A percentile compares a stretch with the other conserved stretches of the same genome.
Conservation (phyloP, 75 land plant genomes). For the Picea glauca region DNA sequence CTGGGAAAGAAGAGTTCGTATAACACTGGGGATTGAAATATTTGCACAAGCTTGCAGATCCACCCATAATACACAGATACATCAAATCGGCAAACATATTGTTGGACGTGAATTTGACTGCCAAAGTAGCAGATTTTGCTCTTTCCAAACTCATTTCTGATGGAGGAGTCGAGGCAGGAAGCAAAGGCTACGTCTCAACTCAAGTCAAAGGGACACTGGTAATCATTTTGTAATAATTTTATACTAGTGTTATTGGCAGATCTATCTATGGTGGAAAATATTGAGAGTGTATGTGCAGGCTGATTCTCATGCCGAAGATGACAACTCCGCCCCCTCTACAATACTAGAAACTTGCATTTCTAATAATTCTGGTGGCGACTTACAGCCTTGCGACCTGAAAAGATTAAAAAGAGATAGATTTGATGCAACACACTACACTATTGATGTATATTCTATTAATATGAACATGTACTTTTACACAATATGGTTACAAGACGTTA, state of each 20-base stretch:
- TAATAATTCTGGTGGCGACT: too few species aligned
- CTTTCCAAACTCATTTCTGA: constrained; percentile 16
- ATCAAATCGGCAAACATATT: constrained; percentile 36
- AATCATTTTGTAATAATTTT: neutral
- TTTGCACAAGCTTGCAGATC: constrained; percentile 29
- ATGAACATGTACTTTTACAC: too few species aligned
- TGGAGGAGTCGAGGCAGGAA: constrained; percentile 4
- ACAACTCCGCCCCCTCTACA: too few species aligned
- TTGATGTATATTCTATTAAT: too few species aligned
- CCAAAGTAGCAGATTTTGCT: constrained; percentile 42
- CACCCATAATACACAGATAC: constrained; percentile 45
- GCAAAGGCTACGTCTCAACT: constrained; percentile 13
- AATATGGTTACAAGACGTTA: too few species aligned
- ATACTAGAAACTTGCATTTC: too few species aligned
- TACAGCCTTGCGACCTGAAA: too few species aligned
- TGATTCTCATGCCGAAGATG: too few species aligned
- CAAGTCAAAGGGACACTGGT: constrained; percentile 41
- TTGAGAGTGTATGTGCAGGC: neutral
- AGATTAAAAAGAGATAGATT: too few species aligned
- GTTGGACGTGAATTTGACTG: constrained; percentile 21
- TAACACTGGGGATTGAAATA: constrained; percentile 38
- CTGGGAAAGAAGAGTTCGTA: constrained; percentile 24
- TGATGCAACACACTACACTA: too few species aligned
- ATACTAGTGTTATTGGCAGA: neutral
- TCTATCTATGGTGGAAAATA: neutral